Base-by-base conservation (phyloP, 2,329 filamentous ascomycete genomes). In the Neonectria hederae region DNA sequence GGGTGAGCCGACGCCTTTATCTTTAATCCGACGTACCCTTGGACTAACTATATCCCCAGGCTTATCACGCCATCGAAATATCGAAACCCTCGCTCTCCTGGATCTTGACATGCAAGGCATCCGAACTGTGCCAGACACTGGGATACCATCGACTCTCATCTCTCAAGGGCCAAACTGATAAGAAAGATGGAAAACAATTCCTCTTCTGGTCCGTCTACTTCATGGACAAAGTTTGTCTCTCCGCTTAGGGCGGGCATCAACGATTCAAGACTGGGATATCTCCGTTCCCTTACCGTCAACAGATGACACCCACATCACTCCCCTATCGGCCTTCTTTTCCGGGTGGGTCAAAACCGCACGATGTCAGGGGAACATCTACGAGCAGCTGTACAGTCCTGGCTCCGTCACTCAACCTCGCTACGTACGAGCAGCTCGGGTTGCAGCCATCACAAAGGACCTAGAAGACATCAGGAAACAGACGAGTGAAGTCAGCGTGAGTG, bases 201-300 rank as follows among this genome's bases (percentile, higher is more conserved):
- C 70, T 89, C 9, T 90, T 90, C 70, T 90, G 87, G 87, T 81
- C 78, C 40, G 76, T 85, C 0, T 89, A 89, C 66, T 82, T 84
- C 51, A 76, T 88, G 17, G 84, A 89, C 64, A 87, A 86, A 81
- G 81, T 19, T 76, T 89, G 19, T 84, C 85, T 0, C 79, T 89
- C 3, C 82, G 85, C 3, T 76, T 89, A 4, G 87, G 87, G 0
- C 81, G 80, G 17, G 78, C 85, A 0, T 83, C 86, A 0, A 81
- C 81, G 5, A 81, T 89, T 2, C 86, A 85, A 46, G 85, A 88
- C 68, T 88, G 84, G 74, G 87, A 89, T 63, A 84, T 89, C 60
- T 85, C 76, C 17, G 74, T 78, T 5, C 81, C 75, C 42, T 74
- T 68, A 68, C 72, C 69, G 65, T 74, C 28, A 80, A 78, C 54